Evolutionary conservation across 192 early-diverging fungal species (phyloP), one percentile per base, ranked within the genome.

Genomic region (Entomortierella beljakovae): DNA sequence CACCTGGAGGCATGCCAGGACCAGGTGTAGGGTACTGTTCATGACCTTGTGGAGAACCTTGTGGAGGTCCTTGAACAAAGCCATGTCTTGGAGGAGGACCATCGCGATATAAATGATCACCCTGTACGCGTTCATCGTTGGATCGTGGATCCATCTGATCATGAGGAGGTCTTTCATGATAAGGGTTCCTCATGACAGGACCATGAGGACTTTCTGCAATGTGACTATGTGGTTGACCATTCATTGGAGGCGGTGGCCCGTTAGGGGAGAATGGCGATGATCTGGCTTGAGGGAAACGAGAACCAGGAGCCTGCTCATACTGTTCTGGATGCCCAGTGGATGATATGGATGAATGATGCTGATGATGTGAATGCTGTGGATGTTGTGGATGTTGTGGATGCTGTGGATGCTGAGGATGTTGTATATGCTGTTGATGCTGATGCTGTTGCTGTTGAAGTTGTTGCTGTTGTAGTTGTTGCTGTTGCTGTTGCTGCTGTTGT

Each of bases 321-420:
- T 69, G 57, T 22, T 69, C 67, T 16, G 57, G 16, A 5, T 56
- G 59, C 6, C 48, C 67, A 26, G 54, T 69, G 2, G 67, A 69
- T 0, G 67, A 69, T 53, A 69, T 53, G 9, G 67, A 69, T 38
- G 57, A 48, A 22, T 60, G 46, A 28, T 60, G 67, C 37, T 69
- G 67, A 49, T 68, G 65, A 9, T 48, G 65, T 61, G 59, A n/a
- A 18, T 50, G 49, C 15, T 54, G 53, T 25, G 57, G 20, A 9
- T 9, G 13, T 22, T 20, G 57, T 25, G 9, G 15, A 32, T 58
- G 57, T 16, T 58, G 32, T 40, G 11, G 58, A 43, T 43, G 58
- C 40, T 60, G 58, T 9, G n/a, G 25, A 32, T 54, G 52, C 23
- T 58, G 57, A 28, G 40, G 58, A 0, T 60, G 58, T 37, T 18